phyloP scores from a whole-genome alignment of 2,329 filamentous ascomycete species.

The Fusarium denticulatum region DNA sequence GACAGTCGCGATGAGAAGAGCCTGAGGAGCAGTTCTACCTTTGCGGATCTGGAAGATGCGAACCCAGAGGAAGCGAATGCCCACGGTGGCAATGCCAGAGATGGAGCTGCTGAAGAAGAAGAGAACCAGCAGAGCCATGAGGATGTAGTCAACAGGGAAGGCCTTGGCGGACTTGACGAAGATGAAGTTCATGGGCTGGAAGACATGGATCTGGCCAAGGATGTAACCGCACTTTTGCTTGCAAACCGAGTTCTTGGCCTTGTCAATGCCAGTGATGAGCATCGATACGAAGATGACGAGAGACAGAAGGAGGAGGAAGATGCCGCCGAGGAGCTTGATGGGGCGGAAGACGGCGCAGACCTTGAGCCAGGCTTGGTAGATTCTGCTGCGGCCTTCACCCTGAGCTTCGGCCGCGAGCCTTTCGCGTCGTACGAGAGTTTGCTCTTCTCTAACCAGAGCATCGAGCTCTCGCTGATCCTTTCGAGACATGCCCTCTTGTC shows the following conservation, averaged over 20 bases:
- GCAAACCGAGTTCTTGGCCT: slow-evolving; percentile 94
- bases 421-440: slow-evolving; percentile 89
- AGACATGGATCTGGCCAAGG: slow-evolving; percentile 85
- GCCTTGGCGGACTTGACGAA: slow-evolving; percentile 78
- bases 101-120: slow-evolving; percentile 91
- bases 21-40: slow-evolving; percentile 90
- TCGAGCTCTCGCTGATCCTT: slow-evolving; percentile 93
- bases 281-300: slow-evolving; percentile 88
- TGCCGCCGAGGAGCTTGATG: slow-evolving; percentile 85
- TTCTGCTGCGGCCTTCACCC: slow-evolving; percentile 78
- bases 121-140: slow-evolving; percentile 85
- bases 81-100: slow-evolving; percentile 84
- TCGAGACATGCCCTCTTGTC: slow-evolving; percentile 76
- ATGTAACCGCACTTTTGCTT: slow-evolving; percentile 92
- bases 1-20: slow-evolving; percentile 88
- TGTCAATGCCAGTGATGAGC: slow-evolving; percentile 95
- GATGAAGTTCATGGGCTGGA: slow-evolving; percentile 94
- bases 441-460: slow-evolving; percentile 86
- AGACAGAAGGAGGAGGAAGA: slow-evolving; percentile 78
- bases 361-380: slow-evolving; percentile 82
- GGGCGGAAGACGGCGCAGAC: slow-evolving; percentile 84
- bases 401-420: slow-evolving; percentile 84
- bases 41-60: slow-evolving; percentile 90
- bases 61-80: slow-evolving; percentile 97
- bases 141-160: slow-evolving; percentile 91